These are phyloP conservation scores for Clavispora vitiphila DNA, from an alignment of 805 yeast genomes.

Conservation along the genomic window DNA sequence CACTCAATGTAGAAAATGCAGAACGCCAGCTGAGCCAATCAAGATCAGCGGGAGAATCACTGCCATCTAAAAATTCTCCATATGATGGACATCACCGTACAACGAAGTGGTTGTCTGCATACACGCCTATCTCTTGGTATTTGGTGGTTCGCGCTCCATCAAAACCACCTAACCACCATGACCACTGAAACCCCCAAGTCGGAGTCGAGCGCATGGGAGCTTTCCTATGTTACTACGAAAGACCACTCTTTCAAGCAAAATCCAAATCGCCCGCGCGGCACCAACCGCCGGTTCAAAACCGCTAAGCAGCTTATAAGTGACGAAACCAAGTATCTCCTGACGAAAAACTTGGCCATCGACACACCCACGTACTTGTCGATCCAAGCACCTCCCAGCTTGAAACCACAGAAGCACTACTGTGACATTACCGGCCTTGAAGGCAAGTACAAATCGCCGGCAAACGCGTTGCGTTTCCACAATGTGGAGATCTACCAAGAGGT, in stretches of 20 bases:
- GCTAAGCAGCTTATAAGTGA: conserved; percentile 69
- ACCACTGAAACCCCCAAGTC: conserved; percentile 2
- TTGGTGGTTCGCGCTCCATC: not conserved
- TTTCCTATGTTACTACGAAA: conserved; percentile 36
- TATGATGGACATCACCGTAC: too few relatives aligned
- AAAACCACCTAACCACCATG: not conserved
- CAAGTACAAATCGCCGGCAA: conserved; percentile 67
- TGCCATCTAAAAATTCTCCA: too few relatives aligned
- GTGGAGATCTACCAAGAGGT: conserved; percentile 73
- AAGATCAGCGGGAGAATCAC: too few relatives aligned
- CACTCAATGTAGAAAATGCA: too few relatives aligned
- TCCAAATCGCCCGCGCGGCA: conserved; percentile 42
- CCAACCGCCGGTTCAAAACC: conserved; percentile 66
- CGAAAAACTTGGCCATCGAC: conserved; percentile 38
- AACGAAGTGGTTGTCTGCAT: too few relatives aligned
- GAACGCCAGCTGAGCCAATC: too few relatives aligned
- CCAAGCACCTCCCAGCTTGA: conserved; percentile 82
- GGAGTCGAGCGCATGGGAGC: conserved; percentile 18
- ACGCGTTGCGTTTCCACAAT: conserved; percentile 73
- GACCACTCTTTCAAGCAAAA: conserved; percentile 55
- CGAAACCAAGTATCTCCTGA: conserved; percentile 61
- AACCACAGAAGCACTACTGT: conserved; percentile 80
- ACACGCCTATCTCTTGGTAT: too few relatives aligned
- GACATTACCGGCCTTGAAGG: conserved; percentile 90
- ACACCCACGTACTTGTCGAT: conserved; percentile 66